Base-by-base conservation (phyloP, 2,329 filamentous ascomycete species). In the Aspergillus intermedius region DNA sequence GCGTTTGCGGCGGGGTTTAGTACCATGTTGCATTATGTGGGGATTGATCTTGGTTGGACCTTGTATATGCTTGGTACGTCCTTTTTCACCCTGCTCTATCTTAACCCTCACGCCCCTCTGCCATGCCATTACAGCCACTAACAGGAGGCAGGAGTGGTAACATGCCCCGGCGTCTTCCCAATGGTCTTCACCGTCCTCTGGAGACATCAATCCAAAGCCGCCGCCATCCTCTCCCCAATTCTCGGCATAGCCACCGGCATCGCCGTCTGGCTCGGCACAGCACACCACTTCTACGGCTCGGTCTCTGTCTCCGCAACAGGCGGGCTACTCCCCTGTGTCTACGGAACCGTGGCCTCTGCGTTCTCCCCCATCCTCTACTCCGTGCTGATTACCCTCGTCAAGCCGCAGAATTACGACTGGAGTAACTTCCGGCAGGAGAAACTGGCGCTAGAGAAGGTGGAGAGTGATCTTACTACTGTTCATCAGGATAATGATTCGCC, bases 181-280 rank as follows among this genome's bases (percentile, higher is more conserved):
- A 79, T 77, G 5, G 67, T 71, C 0, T 78, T 79, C 47, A 76
- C 77, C 0, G 73, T 80, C 15, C 64, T 80, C 1, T 80, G 77
- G 76, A 68, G 68, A 32, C 68, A 68, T 9, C 77, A 80, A 56
- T 77, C 69, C 42, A 74, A 67, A 44, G 59, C 64, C 0, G 77
- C 77, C 0, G 77, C 77, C 1, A 73, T 80, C 12, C 58, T 76
- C 3, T 70, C 77, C 0, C 77, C 78, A 0, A 54, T 79, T 0
- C 59, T 80, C 0, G 77, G 78, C 0, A 68, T 80, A 52, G 68
- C 65, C 0, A 77, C 76, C 0, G 77, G 77, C 0, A 66, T 81
- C 5, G 72, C 68, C 0, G 76, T 77, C 19, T 81, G 78, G 78
- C 65, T 81, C 0, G 73, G 74, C 4, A 72, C 72, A 0, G 75